Base-by-base conservation (phyloP, 306 rosid genomes). In the Lathyrus sativus region DNA sequence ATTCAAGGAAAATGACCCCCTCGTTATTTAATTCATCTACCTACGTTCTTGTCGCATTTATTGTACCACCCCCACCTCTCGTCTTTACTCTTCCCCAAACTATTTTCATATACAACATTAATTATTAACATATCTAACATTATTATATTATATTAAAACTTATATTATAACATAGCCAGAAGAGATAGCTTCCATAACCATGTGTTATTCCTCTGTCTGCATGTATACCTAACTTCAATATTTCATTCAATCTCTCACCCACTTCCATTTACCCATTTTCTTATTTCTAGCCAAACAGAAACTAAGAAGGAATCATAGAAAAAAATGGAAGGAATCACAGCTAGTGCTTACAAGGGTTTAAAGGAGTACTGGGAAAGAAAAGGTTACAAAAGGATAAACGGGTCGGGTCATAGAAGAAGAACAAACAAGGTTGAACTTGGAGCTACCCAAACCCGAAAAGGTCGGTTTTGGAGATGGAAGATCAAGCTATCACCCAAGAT, bases 401-500 rank as follows among this genome's bases (percentile, higher is more conserved):
- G 77, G 19, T 63, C 87, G 17, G 80, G 74, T 6, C 75, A 76
- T 7, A 66, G 82, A 14, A 59, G 73, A 2, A 51, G 71, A 4
- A 57, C 0, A 1, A 60, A 45, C 60, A 57, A 68, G 17, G 82
- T 71, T 4, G 64, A 83, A 53, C 80, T 86, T 0, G 87, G 84
- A 9, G 41, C 70, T 80, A 19, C 38, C n/a, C 42, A 67, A 10
- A 39, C 58, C 28, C 53, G 87, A 9, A 80, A 66, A 58, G 62
- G 74, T n/a, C 70, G 88, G 13, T 59, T 78, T 14, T 86, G 96
- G 93, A 44, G 81, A 2, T 78, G 81, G 82, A 73, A 74, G 85
- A 74, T 93, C 69, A 89, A 76, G 69, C 55, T 88, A 3, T 18
- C 81, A 4, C 97, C 89, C 8, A 92, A 82, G 89, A 81, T 89